phyloP scores from a whole-genome alignment of 169 alveolate genomes.

The Cryptosporidium meleagridis region DNA sequence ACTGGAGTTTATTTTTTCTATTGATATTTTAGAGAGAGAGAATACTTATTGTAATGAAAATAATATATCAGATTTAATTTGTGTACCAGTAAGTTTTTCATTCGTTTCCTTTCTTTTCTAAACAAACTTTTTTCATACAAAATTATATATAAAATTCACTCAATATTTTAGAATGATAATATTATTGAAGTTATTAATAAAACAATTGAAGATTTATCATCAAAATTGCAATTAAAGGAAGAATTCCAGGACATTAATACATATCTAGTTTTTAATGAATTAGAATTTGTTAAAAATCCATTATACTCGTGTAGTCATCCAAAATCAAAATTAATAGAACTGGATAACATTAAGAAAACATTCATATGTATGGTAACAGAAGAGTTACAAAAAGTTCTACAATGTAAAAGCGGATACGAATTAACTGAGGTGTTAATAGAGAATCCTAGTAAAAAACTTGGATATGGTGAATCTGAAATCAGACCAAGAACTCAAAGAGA shows the following conservation, averaged over 20 bases:
- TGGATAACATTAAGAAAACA: slow-evolving; percentile 18
- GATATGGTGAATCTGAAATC: slow-evolving; percentile 52
- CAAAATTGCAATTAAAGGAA: neutral
- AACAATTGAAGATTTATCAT: neutral
- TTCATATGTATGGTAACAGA: slow-evolving; percentile 18
- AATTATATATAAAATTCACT: neutral
- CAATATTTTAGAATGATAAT: neutral
- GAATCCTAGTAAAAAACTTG: slow-evolving; percentile 31
- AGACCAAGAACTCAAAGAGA: slow-evolving; percentile 21
- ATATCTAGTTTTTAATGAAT: neutral
- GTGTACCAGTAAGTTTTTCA: slow-evolving; percentile 52
- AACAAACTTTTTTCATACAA: no score
- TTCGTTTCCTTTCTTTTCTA: no score
- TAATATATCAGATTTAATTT: slow-evolving; percentile 40
- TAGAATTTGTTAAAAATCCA: slow-evolving; percentile 36
- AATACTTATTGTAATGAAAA: slow-evolving; percentile 55
- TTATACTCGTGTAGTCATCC: slow-evolving; percentile 38
- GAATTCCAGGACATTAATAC: neutral
- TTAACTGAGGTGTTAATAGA: slow-evolving; percentile 59
- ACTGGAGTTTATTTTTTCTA: neutral
- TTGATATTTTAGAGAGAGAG: slow-evolving; percentile 35
- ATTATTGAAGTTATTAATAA: neutral
- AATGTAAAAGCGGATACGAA: slow-evolving; percentile 42
- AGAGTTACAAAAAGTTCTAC: slow-evolving; percentile 25
- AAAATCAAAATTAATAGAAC: slow-evolving; percentile 21